These are phyloP conservation scores for Didymosphaeria variabile DNA, from an alignment of 2,329 filamentous ascomycete species.

Conservation along the genomic window DNA sequence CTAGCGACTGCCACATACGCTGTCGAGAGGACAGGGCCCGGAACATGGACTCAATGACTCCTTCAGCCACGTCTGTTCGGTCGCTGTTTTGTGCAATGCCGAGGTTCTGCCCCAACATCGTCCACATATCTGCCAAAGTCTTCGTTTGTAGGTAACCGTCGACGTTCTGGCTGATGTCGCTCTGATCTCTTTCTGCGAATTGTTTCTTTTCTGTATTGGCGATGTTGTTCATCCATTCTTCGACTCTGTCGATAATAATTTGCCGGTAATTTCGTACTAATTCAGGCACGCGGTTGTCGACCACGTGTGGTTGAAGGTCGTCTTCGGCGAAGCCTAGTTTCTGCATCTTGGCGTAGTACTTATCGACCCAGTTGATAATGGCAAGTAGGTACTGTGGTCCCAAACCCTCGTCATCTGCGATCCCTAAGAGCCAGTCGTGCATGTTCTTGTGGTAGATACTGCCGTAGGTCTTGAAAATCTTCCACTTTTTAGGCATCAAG, in stretches of 20 bases:
- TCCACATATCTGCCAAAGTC: slow-evolving; percentile 93
- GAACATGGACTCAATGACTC: slow-evolving; percentile 96
- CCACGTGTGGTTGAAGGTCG: slow-evolving; percentile 83
- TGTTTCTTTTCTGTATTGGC: slow-evolving; percentile 81
- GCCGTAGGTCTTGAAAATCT: slow-evolving; percentile 88
- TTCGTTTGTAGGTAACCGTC: slow-evolving; percentile 92
- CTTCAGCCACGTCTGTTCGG: slow-evolving; percentile 89
- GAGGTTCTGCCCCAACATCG: slow-evolving; percentile 94
- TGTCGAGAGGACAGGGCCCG: slow-evolving; percentile 83
- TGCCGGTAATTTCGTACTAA: slow-evolving; percentile 92
- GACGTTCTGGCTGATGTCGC: slow-evolving; percentile 78
- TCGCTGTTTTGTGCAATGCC: slow-evolving; percentile 84
- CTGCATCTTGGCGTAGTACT: slow-evolving; percentile 95
- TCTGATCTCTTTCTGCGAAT: slow-evolving; percentile 79
- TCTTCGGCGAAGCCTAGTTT: slow-evolving; percentile 83
- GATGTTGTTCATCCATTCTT: slow-evolving; percentile 98
- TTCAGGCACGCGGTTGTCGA: slow-evolving; percentile 90
- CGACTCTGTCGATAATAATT: slow-evolving; percentile 93
- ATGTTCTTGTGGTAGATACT: slow-evolving; percentile 92
- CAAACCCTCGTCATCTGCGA: slow-evolving; percentile 85
- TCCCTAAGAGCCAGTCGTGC: slow-evolving; percentile 88
- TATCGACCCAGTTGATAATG: slow-evolving; percentile 93
- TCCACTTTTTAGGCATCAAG: slow-evolving; percentile 96
- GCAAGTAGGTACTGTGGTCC: slow-evolving; percentile 87
- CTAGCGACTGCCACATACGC: slow-evolving; percentile 83